Evolutionary conservation across 805 yeast genomes (phyloP).

Genomic region (Kodamaea neixiangensis): DNA sequence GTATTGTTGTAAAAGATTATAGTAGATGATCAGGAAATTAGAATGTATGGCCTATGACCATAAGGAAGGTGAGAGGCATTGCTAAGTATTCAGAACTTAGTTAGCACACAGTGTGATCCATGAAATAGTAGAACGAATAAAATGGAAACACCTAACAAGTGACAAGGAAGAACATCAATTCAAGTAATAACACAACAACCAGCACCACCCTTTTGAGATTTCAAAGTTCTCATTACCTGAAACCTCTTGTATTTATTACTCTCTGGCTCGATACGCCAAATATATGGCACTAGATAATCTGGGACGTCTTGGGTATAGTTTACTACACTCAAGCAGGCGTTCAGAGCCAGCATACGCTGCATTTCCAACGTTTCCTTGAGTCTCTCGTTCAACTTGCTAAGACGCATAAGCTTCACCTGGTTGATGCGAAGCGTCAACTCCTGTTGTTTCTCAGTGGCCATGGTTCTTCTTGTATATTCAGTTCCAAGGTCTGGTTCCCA

Average conservation of each 20-base stretch:
- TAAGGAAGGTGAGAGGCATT: no score
- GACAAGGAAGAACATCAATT: no score
- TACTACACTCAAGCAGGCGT: slow-evolving; percentile 32
- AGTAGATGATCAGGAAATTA: no score
- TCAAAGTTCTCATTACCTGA: slow-evolving; percentile 16
- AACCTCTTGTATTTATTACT: slow-evolving; percentile 35
- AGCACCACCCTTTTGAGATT: slow-evolving; percentile 1
- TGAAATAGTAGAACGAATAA: neutral
- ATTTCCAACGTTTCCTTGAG: slow-evolving; percentile 51
- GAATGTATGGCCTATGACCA: no score
- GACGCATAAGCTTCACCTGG: slow-evolving; percentile 49
- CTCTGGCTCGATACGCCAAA: slow-evolving; percentile 43
- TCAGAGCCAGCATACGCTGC: slow-evolving; percentile 43
- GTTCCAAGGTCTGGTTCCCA: neutral
- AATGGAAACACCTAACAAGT: no score
- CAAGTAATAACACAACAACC: slow-evolving; percentile 11
- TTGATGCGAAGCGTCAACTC: slow-evolving; percentile 40
- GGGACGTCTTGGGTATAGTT: slow-evolving; percentile 44
- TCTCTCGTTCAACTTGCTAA: slow-evolving; percentile 39
- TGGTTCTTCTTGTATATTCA: neutral
- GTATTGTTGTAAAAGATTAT: no score
- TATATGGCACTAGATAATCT: slow-evolving; percentile 48
- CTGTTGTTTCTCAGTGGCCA: slow-evolving; percentile 9
- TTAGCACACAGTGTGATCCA: neutral
- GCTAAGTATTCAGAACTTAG: no score